Conservation (phyloP, 495 filamentous ascomycete species). For the Penicillium pancosmium region DNA sequence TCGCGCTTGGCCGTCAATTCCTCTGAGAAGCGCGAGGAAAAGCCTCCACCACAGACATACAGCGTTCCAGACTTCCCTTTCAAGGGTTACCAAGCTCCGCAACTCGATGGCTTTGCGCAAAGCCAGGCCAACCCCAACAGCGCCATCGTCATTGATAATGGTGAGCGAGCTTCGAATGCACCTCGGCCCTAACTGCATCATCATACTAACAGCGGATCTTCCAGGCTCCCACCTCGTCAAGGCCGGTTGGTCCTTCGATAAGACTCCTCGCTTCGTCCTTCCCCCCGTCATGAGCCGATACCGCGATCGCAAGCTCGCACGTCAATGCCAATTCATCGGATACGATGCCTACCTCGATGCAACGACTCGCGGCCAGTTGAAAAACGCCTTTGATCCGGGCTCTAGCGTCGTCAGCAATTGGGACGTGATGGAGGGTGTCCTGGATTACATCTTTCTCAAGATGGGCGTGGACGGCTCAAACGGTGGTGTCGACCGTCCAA, state of each 20-base stretch:
- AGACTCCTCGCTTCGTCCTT: conserved; percentile 72
- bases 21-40: conserved; percentile 41
- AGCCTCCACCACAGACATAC: conserved; percentile 54
- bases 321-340: conserved; percentile 87
- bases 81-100: conserved; percentile 68
- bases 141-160: conserved; percentile 98
- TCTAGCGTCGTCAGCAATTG: conserved; percentile 93
- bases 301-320: conserved; percentile 86
- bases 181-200: no score
- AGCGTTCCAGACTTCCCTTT: conserved; percentile 75
- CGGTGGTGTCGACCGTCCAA: conserved; percentile 76
- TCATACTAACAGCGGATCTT: neutral
- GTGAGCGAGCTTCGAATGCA: conserved; percentile 44
- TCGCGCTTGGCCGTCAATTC: conserved; percentile 35
- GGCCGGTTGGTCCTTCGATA: conserved; percentile 93
- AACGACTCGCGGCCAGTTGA: conserved; percentile 85
- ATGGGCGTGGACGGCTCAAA: conserved; percentile 76
- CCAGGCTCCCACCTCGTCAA: conserved; percentile 84
- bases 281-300: conserved; percentile 93
- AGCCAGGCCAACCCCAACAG: conserved; percentile 59
- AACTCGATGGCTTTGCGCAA: conserved; percentile 66
- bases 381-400: conserved; percentile 87
- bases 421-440: conserved; percentile 90
- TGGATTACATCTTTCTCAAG: conserved; percentile 93
- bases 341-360: conserved; percentile 92